These are phyloP conservation scores for Dactylonectria estremocensis DNA, from an alignment of 2,329 filamentous ascomycete species.

Conservation along the genomic window DNA sequence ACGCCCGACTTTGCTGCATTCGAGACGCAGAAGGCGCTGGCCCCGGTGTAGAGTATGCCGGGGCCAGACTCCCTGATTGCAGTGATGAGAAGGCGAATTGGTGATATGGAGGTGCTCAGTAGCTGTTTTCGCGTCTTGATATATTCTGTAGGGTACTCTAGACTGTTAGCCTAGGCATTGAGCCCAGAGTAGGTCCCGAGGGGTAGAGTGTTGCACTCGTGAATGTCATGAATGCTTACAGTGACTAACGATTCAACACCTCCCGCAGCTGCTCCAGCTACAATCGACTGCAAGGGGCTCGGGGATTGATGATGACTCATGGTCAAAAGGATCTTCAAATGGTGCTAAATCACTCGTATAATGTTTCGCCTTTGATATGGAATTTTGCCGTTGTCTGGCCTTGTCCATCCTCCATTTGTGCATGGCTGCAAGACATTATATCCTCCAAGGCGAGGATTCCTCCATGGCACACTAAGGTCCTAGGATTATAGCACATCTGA, in stretches of 20 bases:
- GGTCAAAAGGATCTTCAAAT: background rate
- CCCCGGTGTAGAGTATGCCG: slow-evolving; percentile 29
- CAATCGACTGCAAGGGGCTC: slow-evolving; percentile 22
- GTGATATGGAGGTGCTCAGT: background rate
- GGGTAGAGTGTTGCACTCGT: background rate
- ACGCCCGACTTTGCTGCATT: slow-evolving; percentile 41
- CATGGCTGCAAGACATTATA: background rate
- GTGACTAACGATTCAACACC: slow-evolving; percentile 26
- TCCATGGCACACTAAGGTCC: background rate
- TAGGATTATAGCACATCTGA: background rate
- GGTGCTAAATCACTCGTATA: background rate
- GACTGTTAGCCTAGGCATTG: background rate
- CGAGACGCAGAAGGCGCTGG: slow-evolving; percentile 38
- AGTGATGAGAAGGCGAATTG: background rate
- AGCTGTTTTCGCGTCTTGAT: slow-evolving; percentile 20
- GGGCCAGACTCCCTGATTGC: slow-evolving; percentile 18
- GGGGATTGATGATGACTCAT: background rate
- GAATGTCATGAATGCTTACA: background rate
- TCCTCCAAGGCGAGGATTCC: background rate
- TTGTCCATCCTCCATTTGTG: background rate
- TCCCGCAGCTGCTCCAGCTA: slow-evolving; percentile 23
- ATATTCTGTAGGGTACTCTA: slow-evolving; percentile 27
- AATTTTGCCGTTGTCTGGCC: background rate
- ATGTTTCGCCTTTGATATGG: background rate
- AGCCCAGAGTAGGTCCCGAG: background rate